Conservation (phyloP, 352 stramenopile species). For the Pythium apleroticum region DNA sequence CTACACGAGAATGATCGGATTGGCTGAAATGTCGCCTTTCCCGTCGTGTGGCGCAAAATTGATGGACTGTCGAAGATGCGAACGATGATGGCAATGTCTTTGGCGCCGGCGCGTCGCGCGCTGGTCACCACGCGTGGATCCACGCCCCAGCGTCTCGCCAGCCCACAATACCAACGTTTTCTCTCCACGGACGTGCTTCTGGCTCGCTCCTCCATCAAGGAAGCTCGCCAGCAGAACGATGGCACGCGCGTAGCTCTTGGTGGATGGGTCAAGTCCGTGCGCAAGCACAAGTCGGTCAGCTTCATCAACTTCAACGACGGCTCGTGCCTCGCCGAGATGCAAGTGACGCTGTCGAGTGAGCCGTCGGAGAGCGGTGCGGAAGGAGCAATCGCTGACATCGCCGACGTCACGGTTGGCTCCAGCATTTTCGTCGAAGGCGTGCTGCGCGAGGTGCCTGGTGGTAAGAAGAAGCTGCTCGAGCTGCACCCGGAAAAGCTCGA, state of each 20-base stretch:
- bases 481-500: slow-evolving; percentile 81
- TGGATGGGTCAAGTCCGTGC: slow-evolving; percentile 96
- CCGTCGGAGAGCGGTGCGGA: slow-evolving; percentile 31
- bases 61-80: slow-evolving; percentile 7
- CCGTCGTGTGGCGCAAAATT: slow-evolving; percentile 7
- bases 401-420: slow-evolving; percentile 91
- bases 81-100: not conserved
- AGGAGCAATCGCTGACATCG: slow-evolving; percentile 55
- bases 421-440: slow-evolving; percentile 90
- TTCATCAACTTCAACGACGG: slow-evolving; percentile 98
- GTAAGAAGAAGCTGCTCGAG: slow-evolving; percentile 92
- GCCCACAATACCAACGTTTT: not conserved
- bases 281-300: slow-evolving; percentile 96
- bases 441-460: slow-evolving; percentile 85
- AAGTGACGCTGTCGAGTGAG: slow-evolving; percentile 81
- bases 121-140: not conserved
- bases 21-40: slow-evolving; percentile 8
- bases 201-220: slow-evolving; percentile 43
- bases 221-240: slow-evolving; percentile 37
- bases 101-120: slow-evolving; percentile 4
- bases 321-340: slow-evolving; percentile 90
- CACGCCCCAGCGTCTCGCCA: not conserved
- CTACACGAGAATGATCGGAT: not conserved
- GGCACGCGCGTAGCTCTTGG: slow-evolving; percentile 49
- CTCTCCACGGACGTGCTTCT: slow-evolving; percentile 8